Base-by-base conservation (phyloP, 129 eudicot species). In the Saussurea involucrata region DNA sequence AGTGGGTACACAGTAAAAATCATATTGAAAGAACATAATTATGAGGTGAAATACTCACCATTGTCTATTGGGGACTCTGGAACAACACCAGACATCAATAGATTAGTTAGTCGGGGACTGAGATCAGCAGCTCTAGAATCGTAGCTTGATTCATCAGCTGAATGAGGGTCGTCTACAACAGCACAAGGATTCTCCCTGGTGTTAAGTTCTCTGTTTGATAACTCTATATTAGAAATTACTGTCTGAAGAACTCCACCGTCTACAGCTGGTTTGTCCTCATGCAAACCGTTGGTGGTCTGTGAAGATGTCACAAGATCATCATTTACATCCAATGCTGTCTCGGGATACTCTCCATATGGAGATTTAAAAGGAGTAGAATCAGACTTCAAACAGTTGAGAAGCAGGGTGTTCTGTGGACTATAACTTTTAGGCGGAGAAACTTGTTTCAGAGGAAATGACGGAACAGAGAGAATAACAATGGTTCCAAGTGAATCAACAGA, bases 31-130 rank as follows among this genome's bases (percentile, higher is more conserved):
- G 29, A 17, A 28, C 53, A 21, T 4, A 42, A 76, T 36, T 46
- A 34, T 8, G 63, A 55, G 24, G 0, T 24, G 49, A 67, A 58
- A 46, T 40, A 80, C 88, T 60, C 17, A 93, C 98, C 91, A 1
- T 71, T n/a, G 68, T 70, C 67, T 33, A 84, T 74, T 3, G 99
- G 99, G 78, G 99, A 95, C 84, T 95, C 99, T 28, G 99, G 99
- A 83, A 95, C 99, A 66, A 88, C 76, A 57, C 99, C 99, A 27
- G 84, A 74, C 73, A 86, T 64, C 81, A 92, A 33, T 24, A 86
- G 86, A 77, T 77, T 92, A 55, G 96, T 88, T 21, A 95, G 81
- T 4, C 99, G 88, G 15, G 99, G 99, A 82, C 99, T 92, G 63
- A 95, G 88, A 40, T 92, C 96, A 55, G 21, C 74, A 53, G 82